phyloP scores from a whole-genome alignment of 768 basidiomycete genomes.

The Lentinula sp. region DNA sequence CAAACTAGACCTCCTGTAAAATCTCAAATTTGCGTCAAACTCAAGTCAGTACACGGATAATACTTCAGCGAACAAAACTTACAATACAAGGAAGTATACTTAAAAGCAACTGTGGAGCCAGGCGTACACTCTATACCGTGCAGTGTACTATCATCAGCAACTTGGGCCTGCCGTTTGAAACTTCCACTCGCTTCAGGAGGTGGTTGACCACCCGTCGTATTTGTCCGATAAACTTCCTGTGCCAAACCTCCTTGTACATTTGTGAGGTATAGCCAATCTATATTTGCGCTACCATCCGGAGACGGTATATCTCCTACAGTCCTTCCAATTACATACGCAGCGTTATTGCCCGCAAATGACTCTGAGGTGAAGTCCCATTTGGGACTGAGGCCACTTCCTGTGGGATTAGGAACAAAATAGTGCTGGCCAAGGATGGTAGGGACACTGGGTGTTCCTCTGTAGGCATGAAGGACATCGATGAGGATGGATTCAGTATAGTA shows the following conservation, averaged over 20 bases:
- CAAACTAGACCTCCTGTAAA: no score
- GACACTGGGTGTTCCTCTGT: neutral
- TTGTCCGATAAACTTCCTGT: conserved; percentile 40
- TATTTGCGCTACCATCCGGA: conserved; percentile 33
- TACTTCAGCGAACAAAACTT: neutral
- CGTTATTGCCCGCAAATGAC: conserved; percentile 27
- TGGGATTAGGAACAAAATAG: conserved; percentile 45
- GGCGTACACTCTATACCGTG: neutral
- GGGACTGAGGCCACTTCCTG: conserved; percentile 35
- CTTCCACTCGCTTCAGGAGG: conserved; percentile 32
- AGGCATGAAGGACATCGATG: neutral
- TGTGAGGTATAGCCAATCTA: conserved; percentile 52
- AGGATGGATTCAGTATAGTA: conserved; percentile 7
- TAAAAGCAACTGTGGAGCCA: neutral
- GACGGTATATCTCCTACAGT: conserved; percentile 35
- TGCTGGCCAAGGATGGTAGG: conserved; percentile 35
- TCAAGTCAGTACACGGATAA: no score
- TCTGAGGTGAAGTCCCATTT: conserved; percentile 52
- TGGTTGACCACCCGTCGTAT: conserved; percentile 50
- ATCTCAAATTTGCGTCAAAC: no score
- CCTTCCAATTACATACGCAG: conserved; percentile 41
- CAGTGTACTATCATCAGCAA: neutral
- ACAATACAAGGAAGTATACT: conserved; percentile 5
- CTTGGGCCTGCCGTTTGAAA: neutral
- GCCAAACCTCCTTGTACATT: conserved; percentile 42